phyloP scores from a whole-genome alignment of 768 basidiomycete genomes.

The Symmetrospora coprosmae region DNA sequence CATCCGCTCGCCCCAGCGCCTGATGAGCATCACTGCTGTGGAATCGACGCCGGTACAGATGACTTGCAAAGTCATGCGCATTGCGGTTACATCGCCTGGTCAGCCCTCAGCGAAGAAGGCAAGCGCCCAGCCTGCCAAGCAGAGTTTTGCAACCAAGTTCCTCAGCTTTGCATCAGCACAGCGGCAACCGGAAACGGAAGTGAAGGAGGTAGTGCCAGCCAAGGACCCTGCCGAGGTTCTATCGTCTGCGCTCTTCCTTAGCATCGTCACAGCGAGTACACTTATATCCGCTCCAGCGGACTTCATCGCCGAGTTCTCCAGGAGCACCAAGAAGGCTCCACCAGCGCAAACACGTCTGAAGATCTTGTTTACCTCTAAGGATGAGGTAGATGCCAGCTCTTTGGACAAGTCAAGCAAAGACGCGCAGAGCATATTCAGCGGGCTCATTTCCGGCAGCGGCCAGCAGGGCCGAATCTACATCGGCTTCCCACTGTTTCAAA shows the following conservation, averaged over 20 bases:
- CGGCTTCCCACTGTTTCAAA: slow-evolving; percentile 44
- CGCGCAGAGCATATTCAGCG: slow-evolving; percentile 21
- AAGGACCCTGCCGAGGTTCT: slow-evolving; percentile 35
- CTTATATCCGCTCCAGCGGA: slow-evolving; percentile 35
- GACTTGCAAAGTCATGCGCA: slow-evolving; percentile 63
- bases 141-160: slow-evolving; percentile 6
- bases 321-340: slow-evolving; percentile 90
- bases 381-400: slow-evolving; percentile 29
- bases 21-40: slow-evolving; percentile 19
- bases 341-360: slow-evolving; percentile 60
- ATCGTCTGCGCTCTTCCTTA: slow-evolving; percentile 32
- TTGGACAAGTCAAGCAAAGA: not conserved
- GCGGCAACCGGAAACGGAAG: not conserved
- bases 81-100: slow-evolving; percentile 41
- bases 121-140: slow-evolving; percentile 37
- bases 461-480: slow-evolving; percentile 24
- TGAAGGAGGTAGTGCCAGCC: not conserved
- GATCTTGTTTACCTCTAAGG: slow-evolving; percentile 52
- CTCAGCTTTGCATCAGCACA: slow-evolving; percentile 7
- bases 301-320: slow-evolving; percentile 52
- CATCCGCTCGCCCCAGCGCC: not conserved
- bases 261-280: slow-evolving; percentile 37
- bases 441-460: slow-evolving; percentile 22
- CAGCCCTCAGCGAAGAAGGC: slow-evolving; percentile 36
- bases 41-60: slow-evolving; percentile 53